Conservation (phyloP, 2,329 filamentous ascomycete species). For the Leptographium galeiforme region DNA sequence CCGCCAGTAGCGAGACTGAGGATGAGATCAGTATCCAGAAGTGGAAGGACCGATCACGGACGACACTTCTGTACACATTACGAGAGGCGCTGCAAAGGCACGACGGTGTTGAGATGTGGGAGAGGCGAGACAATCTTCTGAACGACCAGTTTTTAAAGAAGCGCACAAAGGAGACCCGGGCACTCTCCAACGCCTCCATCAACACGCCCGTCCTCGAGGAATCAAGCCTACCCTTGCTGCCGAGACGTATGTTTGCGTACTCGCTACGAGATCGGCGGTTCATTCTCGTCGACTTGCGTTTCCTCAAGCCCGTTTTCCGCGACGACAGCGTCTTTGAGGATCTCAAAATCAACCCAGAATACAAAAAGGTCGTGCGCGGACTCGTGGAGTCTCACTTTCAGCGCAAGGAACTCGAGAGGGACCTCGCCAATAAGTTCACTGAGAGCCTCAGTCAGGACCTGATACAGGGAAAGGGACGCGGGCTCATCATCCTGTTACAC, state of each 20-base stretch:
- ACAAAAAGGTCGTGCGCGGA: neutral
- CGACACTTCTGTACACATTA: too few species aligned
- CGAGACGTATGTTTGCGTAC: neutral
- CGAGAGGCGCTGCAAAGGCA: too few species aligned
- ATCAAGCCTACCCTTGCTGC: neutral
- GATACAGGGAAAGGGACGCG: slow-evolving; percentile 22
- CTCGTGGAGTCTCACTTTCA: neutral
- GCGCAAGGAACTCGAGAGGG: neutral
- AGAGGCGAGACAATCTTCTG: neutral
- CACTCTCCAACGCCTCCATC: neutral
- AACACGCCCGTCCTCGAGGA: too few species aligned
- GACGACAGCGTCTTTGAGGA: neutral
- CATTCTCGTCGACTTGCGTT: neutral
- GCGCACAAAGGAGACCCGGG: neutral
- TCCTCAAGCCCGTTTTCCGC: neutral
- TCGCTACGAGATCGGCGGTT: neutral
- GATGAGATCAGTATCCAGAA: too few species aligned
- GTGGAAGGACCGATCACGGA: too few species aligned
- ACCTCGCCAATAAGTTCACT: too few species aligned
- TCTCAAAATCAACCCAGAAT: neutral
- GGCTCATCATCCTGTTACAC: slow-evolving; percentile 30
- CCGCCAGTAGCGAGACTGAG: too few species aligned
- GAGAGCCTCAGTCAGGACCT: slow-evolving; percentile 19
- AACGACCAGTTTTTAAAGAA: neutral
- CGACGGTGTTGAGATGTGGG: too few species aligned